phyloP scores from a whole-genome alignment of 371 early-diverging fungal species.

The Actinomucor elegans region DNA sequence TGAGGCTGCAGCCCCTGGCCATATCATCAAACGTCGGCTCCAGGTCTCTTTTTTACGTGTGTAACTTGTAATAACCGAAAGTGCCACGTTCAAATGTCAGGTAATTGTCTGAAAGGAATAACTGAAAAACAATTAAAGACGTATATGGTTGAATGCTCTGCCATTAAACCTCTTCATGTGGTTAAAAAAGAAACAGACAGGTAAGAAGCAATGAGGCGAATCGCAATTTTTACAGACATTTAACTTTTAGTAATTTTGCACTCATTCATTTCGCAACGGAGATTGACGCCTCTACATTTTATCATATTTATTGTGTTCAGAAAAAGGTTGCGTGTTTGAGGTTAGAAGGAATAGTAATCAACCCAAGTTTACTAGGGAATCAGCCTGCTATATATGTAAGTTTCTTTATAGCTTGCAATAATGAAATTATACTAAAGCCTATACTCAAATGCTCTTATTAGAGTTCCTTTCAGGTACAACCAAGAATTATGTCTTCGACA shows the following conservation, averaged over 20 bases:
- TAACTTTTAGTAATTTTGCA: slow-evolving; percentile 22
- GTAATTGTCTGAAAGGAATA: neutral
- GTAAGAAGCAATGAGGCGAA: slow-evolving; percentile 14
- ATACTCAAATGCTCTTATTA: slow-evolving; percentile 13
- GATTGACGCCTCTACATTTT: slow-evolving; percentile 19
- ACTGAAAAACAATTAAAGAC: neutral
- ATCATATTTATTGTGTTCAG: slow-evolving; percentile 14
- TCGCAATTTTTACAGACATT: slow-evolving; percentile 10
- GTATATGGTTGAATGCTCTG: neutral
- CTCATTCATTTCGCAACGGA: slow-evolving; percentile 17
- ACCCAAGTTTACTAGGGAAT: slow-evolving; percentile 14
- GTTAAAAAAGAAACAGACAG: slow-evolving; percentile 8
- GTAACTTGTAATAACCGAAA: too few relatives aligned
- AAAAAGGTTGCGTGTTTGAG: slow-evolving; percentile 13
- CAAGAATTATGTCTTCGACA: slow-evolving; percentile 13
- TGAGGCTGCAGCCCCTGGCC: too few relatives aligned
- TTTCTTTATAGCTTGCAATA: slow-evolving; percentile 10
- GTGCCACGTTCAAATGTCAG: slow-evolving; percentile 5
- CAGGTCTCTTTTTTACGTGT: too few relatives aligned
- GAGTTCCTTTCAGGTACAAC: slow-evolving; percentile 16
- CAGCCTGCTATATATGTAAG: slow-evolving; percentile 14
- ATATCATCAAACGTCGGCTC: too few relatives aligned
- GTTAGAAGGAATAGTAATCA: slow-evolving; percentile 9
- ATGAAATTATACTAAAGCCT: slow-evolving; percentile 10
- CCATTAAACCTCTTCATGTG: slow-evolving; percentile 5